Conservation (phyloP, 495 filamentous ascomycete genomes). For the Pyrenula massariospora region DNA sequence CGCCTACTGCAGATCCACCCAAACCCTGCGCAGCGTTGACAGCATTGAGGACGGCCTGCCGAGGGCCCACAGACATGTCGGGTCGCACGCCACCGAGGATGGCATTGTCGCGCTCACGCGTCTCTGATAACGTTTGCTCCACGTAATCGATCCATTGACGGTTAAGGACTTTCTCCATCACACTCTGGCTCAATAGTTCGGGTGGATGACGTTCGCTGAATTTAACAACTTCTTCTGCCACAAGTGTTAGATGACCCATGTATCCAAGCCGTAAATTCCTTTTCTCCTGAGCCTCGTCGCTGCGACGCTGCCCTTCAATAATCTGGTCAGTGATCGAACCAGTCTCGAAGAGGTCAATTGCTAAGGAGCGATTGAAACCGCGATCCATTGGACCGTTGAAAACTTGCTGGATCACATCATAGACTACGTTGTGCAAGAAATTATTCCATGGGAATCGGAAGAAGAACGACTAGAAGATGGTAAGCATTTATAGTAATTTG, state of each 20-base stretch:
- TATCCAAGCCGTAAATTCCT: slow-evolving; percentile 89
- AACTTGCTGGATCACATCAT: slow-evolving; percentile 97
- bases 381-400: slow-evolving; percentile 98
- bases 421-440: slow-evolving; percentile 98
- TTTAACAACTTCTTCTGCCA: slow-evolving; percentile 97
- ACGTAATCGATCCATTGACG: slow-evolving; percentile 91
- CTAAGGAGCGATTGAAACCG: slow-evolving; percentile 84
- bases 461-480: slow-evolving; percentile 65
- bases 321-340: slow-evolving; percentile 85
- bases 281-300: slow-evolving; percentile 69
- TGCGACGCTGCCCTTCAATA: slow-evolving; percentile 75
- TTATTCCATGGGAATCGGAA: slow-evolving; percentile 99
- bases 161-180: slow-evolving; percentile 80
- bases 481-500: slow-evolving; percentile 2
- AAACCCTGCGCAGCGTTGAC: slow-evolving; percentile 49
- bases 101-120: slow-evolving; percentile 90
- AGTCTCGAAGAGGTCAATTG: slow-evolving; percentile 82
- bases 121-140: slow-evolving; percentile 86
- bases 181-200: slow-evolving; percentile 70
- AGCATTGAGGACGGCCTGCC: slow-evolving; percentile 53
- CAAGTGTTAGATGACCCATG: slow-evolving; percentile 96
- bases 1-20: slow-evolving; percentile 45
- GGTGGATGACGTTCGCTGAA: slow-evolving; percentile 91
- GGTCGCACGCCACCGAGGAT: slow-evolving; percentile 95
- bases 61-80: slow-evolving; percentile 62